A percentile compares a stretch with the other conserved stretches of the same genome.
phyloP scores from a whole-genome alignment of 192 early-diverging fungal genomes.

The Linnemannia zychae region DNA sequence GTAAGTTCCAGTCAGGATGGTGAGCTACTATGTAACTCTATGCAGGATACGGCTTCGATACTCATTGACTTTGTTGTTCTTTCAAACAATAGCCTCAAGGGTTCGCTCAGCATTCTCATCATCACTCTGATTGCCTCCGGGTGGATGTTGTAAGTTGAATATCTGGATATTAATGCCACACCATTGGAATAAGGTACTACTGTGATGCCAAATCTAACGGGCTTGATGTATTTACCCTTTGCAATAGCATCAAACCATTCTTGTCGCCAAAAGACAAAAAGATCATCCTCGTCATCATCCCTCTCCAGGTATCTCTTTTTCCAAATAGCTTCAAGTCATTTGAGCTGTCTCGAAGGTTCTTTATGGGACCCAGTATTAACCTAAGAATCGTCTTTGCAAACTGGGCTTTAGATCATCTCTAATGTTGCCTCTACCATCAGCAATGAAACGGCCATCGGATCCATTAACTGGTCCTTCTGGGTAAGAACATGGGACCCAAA shows the following conservation, averaged over 20 bases:
- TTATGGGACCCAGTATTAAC: background rate
- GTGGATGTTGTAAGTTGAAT: constrained; percentile 63
- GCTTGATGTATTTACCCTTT: background rate
- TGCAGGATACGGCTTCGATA: background rate
- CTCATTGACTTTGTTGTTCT: background rate
- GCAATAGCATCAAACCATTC: constrained; percentile 64
- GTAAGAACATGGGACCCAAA: constrained; percentile 30
- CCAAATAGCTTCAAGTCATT: too few species aligned
- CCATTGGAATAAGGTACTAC: background rate
- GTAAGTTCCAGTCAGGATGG: constrained; percentile 33
- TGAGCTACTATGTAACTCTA: background rate
- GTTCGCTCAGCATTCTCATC: constrained; percentile 65
- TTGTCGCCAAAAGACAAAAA: constrained; percentile 65
- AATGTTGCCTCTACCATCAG: constrained; percentile 62
- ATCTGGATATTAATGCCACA: background rate
- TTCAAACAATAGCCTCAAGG: constrained; percentile 57
- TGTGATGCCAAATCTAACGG: background rate
- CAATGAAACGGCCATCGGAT: constrained; percentile 66
- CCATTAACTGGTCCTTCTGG: constrained; percentile 66
- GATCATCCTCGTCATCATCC: constrained; percentile 65
- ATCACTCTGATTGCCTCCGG: constrained; percentile 68
- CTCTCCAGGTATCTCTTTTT: constrained; percentile 54
- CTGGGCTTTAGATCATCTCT: constrained; percentile 53
- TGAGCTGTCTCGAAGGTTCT: too few species aligned
- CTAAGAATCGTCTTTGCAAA: background rate